Conservation (phyloP, 345 rosid genomes). For the Populus ilicifolia region DNA sequence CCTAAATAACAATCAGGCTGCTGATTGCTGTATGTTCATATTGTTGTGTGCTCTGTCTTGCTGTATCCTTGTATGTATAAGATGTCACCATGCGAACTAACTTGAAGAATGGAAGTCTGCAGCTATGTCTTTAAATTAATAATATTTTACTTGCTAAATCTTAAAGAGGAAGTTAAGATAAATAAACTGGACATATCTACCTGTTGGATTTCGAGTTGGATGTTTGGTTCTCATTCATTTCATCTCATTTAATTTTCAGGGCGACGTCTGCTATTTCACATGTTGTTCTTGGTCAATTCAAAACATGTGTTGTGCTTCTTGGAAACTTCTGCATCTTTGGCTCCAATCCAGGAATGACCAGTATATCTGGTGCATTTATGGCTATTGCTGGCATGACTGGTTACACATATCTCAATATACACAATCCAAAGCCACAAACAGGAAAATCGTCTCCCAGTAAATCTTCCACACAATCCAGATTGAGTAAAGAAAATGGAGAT, state of each 20-base stretch:
- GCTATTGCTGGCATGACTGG: constrained; percentile 67
- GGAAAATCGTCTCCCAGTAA: constrained; percentile 32
- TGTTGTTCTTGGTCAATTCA: constrained; percentile 76
- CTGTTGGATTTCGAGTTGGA: background rate
- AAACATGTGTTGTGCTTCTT: constrained; percentile 64
- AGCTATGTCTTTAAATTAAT: background rate
- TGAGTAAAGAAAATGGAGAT: constrained; percentile 43
- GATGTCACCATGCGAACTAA: background rate
- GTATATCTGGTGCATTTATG: constrained; percentile 56
- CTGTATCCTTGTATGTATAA: background rate
- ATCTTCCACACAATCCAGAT: constrained; percentile 43
- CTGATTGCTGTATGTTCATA: background rate
- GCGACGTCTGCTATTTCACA: constrained; percentile 75
- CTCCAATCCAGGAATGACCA: constrained; percentile 59
- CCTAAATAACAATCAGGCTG: background rate
- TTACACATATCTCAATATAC: constrained; percentile 54
- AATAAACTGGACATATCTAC: background rate
- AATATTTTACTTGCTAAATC: background rate
- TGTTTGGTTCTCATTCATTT: background rate
- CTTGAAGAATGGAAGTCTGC: background rate
- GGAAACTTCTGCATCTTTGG: constrained; percentile 58
- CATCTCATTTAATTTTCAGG: constrained; percentile 27
- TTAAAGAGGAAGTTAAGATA: background rate
- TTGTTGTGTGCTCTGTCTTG: background rate
- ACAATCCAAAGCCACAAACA: constrained; percentile 30